Base-by-base conservation (phyloP, 805 yeast genomes). In the Ogataea siamensis region DNA sequence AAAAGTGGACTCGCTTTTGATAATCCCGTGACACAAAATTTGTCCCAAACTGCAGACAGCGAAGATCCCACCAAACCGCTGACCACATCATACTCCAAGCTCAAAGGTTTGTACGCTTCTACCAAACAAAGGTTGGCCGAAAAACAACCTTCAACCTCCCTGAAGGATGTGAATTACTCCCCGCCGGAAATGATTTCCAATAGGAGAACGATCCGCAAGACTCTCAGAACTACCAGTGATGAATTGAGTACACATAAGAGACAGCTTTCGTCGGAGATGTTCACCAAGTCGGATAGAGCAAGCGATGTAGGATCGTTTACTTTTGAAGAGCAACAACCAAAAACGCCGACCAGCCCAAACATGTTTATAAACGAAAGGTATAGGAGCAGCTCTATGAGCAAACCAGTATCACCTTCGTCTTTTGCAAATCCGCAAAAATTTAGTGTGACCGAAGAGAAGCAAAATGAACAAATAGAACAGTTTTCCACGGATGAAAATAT, bases 171-270 rank as follows among this genome's bases (percentile, higher is more conserved):
- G 11, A 32, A 28, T 21, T 60, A 59, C 37, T 45, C 43, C 2
- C 74, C 80, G 0, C 86, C 86, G 0, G 85, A 80, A 52, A 80
- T 80, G 87, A 80, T 80, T n/a, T 66, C 74, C 28, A 76, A 67
- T 18, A 63, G 85, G 53, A 65, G 83, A 32, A 14, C 19, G 2
- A 14, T 34, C 24, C 29, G 19, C 7, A 42, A 32, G 17, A 18
- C 32, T 1, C 23, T 26, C 9, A 25, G 40, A 30, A 22, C 32
- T 20, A n/a, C 34, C 5, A 16, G 16, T 9, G 18, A 16, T 11
- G 29, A 24, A 8, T 7, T 7, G 5, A 15, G 5, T 12, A 7
- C 12, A 23, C 35, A 36, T 17, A 28, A 22, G 4, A 31, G 47
- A 29, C 32, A 37, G n/a, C 12, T 33, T 5, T 40, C 45, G 4